A percentile compares a stretch with the other conserved stretches of the same genome.
These are phyloP conservation scores for Strigomonas culicis DNA, from an alignment of 208 protist genomes.

Conservation along the genomic window DNA sequence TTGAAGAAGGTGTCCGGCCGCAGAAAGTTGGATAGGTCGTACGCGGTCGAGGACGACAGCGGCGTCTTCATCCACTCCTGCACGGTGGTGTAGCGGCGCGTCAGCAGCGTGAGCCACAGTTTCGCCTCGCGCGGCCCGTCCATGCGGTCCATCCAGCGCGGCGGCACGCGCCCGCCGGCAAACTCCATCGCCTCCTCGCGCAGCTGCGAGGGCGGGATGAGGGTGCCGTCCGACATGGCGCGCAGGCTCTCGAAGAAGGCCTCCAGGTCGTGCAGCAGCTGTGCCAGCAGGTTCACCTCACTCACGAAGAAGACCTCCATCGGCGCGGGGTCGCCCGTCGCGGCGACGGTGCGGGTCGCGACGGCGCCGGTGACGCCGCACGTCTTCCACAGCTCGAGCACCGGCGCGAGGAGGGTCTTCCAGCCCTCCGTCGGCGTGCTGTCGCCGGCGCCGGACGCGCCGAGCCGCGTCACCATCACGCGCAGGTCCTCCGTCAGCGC, in stretches of 20 bases:
- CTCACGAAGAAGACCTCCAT: constrained; percentile 92
- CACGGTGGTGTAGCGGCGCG: constrained; percentile 53
- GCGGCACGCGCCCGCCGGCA: constrained; percentile 76
- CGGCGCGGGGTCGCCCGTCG: constrained; percentile 43
- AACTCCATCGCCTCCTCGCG: constrained; percentile 76
- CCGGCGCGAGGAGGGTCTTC: constrained; percentile 70
- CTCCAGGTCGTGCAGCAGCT: constrained; percentile 64
- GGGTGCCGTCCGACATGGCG: constrained; percentile 76
- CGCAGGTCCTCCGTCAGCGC: constrained; percentile 72
- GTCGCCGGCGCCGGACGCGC: background rate
- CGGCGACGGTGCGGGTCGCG: constrained; percentile 13
- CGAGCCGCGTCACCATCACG: constrained; percentile 33
- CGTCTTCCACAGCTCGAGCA: constrained; percentile 83
- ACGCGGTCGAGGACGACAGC: constrained; percentile 40
- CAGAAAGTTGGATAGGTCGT: constrained; percentile 88
- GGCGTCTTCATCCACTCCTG: constrained; percentile 28
- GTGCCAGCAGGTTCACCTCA: constrained; percentile 68
- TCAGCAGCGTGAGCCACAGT: constrained; percentile 79
- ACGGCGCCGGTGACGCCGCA: constrained; percentile 26
- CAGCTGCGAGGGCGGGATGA: constrained; percentile 72
- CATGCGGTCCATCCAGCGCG: constrained; percentile 81
- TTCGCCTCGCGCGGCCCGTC: constrained; percentile 77
- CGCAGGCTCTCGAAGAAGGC: constrained; percentile 58
- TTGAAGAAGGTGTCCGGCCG: constrained; percentile 94
- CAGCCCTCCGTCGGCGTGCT: constrained; percentile 74